Base-by-base conservation (phyloP, 768 basidiomycete genomes). In the Hebeloma cylindrosporum region DNA sequence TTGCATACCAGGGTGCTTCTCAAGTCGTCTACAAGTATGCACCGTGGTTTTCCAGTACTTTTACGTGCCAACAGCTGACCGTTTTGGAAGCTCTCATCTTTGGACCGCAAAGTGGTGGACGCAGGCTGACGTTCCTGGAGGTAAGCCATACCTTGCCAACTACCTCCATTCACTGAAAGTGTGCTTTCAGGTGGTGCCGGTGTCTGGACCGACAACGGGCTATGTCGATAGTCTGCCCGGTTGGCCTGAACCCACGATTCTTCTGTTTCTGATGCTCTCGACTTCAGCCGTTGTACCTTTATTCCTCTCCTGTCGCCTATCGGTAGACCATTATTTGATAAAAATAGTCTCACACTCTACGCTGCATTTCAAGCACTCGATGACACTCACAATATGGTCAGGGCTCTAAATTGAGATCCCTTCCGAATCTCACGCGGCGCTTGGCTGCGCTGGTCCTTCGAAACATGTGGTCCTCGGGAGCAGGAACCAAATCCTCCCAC, bases 91-190 rank as follows among this genome's bases (percentile, higher is more conserved):
- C 39, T 59, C 63, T 17, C 67, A 68, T 47, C 53, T 69, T 22
- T 71, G 67, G 73, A 70, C 62, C 16, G 80, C 82, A 2, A 71
- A 78, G 43, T 83, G 78, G 76, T 83, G 83, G 81, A 75, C 79
- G 13, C 63, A 84, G 58, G 71, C 68, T 31, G 74, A 81, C 54
- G 68, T 58, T 30, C 82, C 82, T n/a, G 72, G 73, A 62, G 72
- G 72, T 70, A 46, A 48, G 65, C 52, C n/a, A 40, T 7, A 28
- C 36, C 35, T 45, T 31, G 28, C 26, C 28, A 26, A 29, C 7
- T 35, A 21, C 30, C 30, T 14, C 14, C 38, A 33, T 14, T 48
- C 31, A 20, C 45, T 13, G 21, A 27, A 16, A 21, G 20, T 34
- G 26, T 37, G 27, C 45, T 46, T 7, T 33, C 47, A 81, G 79